Evolutionary conservation across 441 rosid species (phyloP), one percentile per base, ranked within the genome.

Genomic region (Corymbia calophylla): DNA sequence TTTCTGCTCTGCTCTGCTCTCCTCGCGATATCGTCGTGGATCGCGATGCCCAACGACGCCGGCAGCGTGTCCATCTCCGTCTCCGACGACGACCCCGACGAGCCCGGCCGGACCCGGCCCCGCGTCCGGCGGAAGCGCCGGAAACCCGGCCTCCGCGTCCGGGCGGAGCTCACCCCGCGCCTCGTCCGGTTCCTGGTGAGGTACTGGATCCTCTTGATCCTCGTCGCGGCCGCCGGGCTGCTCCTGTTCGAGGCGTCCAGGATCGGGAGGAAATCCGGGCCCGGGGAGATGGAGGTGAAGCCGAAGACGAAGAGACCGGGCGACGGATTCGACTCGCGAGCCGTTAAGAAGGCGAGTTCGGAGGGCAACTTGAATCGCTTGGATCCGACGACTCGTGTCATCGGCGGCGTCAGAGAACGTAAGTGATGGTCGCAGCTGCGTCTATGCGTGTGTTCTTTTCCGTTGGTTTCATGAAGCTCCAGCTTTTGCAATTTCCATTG

Each of bases 1-100:
- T 25, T 58, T 58, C 25, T 25, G 64, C 64, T 25, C 64, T 58
- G 64, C 64, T 58, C 64, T 10, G 64, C 64, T 58, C 15, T 32
- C 87, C 64, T 58, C 15, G n/a, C 87, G 48, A 90, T 92, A 91
- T 91, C 92, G 23, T 91, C 92, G 73, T 86, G 92, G 18, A 13
- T 7, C 51, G 51, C 51, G 48, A 92, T 93, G 94, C 92, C 92
- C 94, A 93, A 88, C 93, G 93, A 91, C 93, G 93, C 88, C 89
- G 90, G 92, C 92, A 87, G n/a, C 48, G 64, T 95, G 73, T 91
- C 97, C 58, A 96, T 98, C 92, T 90, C 96, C 19, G 94, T 98
- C 25, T 95, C 99, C 3, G 99, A 98, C 89, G 99, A 97, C 3
- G 99, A 97, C 23, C 85, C 95, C 7, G 97, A 94, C 87, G 99